A percentile compares a stretch with the other conserved stretches of the same genome.
phyloP scores from a whole-genome alignment of 352 stramenopile genomes.

The Phytophthora macrochlamydospora region DNA sequence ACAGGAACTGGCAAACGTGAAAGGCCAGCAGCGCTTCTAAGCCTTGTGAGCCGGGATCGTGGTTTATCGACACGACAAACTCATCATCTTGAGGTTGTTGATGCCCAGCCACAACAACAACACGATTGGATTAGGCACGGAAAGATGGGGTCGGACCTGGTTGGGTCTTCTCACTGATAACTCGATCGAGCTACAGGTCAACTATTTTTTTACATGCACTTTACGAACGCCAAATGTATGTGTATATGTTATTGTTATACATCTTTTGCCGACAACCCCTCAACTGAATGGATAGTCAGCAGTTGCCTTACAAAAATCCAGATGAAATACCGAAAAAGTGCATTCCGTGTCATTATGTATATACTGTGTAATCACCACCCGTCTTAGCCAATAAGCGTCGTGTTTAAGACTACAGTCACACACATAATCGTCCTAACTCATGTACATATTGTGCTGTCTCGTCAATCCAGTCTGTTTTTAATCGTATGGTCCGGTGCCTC shows the following conservation, averaged over 20 bases:
- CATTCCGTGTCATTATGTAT: neutral
- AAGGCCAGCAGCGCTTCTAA: no score
- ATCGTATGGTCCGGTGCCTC: no score
- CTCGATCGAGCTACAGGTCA: no score
- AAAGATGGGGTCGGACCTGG: no score
- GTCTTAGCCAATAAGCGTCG: neutral
- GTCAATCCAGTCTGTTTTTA: neutral
- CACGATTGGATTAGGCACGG: no score
- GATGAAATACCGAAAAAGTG: neutral
- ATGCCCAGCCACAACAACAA: no score
- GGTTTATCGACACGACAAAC: no score
- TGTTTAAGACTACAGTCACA: neutral
- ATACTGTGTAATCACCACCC: neutral
- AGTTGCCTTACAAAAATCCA: neutral
- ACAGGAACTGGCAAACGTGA: neutral
- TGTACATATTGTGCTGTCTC: neutral
- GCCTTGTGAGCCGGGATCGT: no score
- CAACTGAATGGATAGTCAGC: neutral
- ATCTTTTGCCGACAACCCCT: neutral
- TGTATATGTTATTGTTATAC: neutral
- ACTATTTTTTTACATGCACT: no score
- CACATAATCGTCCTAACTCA: neutral
- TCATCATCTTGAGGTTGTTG: no score
- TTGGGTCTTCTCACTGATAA: no score
- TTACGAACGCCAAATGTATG: no score